Percentiles rank a stretch among this genome's conserved stretches.
Conservation (phyloP, 2,329 filamentous ascomycete genomes). For the Colletotrichum navitas region DNA sequence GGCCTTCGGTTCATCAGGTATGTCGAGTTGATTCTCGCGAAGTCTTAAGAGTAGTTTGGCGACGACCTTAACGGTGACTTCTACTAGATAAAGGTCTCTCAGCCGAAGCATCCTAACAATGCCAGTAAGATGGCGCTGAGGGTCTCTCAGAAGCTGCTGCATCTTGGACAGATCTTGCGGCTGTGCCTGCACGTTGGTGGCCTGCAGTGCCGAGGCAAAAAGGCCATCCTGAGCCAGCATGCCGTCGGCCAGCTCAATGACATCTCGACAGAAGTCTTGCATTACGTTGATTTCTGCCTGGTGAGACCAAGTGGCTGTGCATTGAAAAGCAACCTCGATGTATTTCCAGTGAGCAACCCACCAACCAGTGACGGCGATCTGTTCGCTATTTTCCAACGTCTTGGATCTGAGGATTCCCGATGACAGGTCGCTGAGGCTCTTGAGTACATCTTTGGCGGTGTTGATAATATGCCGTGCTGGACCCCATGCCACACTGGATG, state of each 20-base stretch:
- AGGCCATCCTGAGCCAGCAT: conserved; percentile 88
- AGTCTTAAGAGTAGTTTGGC: conserved; percentile 86
- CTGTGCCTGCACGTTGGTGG: conserved; percentile 7
- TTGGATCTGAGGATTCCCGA: conserved; percentile 68
- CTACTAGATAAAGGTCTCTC: conserved; percentile 87
- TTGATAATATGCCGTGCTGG: conserved; percentile 69
- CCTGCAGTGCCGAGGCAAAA: conserved; percentile 76
- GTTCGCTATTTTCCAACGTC: conserved; percentile 70
- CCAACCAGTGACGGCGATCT: conserved; percentile 77
- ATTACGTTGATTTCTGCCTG: conserved; percentile 81
- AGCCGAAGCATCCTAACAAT: conserved; percentile 92
- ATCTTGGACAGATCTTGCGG: conserved; percentile 52
- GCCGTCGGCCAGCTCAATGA: conserved; percentile 91
- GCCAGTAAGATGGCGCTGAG: conserved; percentile 72
- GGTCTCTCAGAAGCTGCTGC: conserved; percentile 70
- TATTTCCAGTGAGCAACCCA: conserved; percentile 89
- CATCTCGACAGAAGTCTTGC: conserved; percentile 93
- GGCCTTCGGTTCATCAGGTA: conserved; percentile 70
- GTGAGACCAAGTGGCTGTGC: conserved; percentile 86
- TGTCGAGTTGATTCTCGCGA: conserved; percentile 80
- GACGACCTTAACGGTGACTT: conserved; percentile 84
- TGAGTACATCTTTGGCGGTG: conserved; percentile 69
- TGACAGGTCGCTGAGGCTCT: conserved; percentile 67
- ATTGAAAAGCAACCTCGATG: conserved; percentile 81
- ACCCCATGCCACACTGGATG: conserved; percentile 63